Evolutionary conservation across 257 asterid species (phyloP).

Genomic region (Penstemon davidsonii): DNA sequence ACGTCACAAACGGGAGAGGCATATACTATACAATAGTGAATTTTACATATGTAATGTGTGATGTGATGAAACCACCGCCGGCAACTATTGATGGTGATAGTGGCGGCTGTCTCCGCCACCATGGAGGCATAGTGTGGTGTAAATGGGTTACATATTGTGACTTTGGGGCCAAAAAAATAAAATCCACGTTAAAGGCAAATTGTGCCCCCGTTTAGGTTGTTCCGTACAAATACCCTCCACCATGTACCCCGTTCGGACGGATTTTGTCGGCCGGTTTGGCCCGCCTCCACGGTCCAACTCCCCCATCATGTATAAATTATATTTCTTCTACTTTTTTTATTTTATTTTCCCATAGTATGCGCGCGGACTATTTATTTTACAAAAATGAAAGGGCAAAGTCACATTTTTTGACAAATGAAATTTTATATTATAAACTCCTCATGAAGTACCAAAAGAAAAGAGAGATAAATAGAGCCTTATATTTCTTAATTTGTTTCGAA

Average conservation of each 20-base stretch:
- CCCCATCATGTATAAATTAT: no score
- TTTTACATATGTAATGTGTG: not conserved
- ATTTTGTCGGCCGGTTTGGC: constrained; percentile 24
- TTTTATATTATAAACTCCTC: no score
- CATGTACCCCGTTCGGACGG: constrained; percentile 21
- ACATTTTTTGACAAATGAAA: no score
- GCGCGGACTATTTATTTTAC: no score
- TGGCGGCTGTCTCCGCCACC: constrained; percentile 36
- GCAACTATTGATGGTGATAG: constrained; percentile 38
- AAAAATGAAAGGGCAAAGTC: no score
- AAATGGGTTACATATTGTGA: constrained; percentile 33
- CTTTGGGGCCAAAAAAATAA: constrained; percentile 20
- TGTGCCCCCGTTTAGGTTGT: not conserved
- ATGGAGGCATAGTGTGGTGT: constrained; percentile 37
- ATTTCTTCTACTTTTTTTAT: no score
- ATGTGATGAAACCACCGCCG: constrained; percentile 27
- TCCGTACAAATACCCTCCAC: no score
- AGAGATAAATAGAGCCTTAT: no score
- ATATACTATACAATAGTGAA: not conserved
- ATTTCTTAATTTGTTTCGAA: no score
- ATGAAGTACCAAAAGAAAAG: no score
- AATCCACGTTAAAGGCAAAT: constrained; percentile 21
- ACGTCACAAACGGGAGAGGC: constrained; percentile 12
- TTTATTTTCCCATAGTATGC: no score
- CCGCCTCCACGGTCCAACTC: not conserved